Evolutionary conservation across 140 eudicot genomes (phyloP).

Genomic region (Stevia rebaudiana): DNA sequence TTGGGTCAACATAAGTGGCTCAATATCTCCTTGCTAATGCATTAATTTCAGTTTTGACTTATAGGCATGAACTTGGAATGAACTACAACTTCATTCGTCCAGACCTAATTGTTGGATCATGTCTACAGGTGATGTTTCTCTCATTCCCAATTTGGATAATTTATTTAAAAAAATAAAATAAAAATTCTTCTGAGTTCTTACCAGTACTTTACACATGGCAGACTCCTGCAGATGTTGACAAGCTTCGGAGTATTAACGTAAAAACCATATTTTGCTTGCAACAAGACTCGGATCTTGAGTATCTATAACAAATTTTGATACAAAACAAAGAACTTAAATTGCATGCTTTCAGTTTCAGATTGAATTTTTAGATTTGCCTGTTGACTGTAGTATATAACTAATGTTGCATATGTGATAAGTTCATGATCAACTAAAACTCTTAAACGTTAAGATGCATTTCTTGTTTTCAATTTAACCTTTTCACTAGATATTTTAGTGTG

Average conservation of each 20-base stretch:
- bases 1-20: neutral
- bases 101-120: constrained; percentile 88
- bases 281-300: constrained; percentile 93
- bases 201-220: constrained; percentile 29
- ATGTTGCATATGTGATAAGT: neutral
- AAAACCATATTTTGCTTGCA: constrained; percentile 90
- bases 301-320: constrained; percentile 40
- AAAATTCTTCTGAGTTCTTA: constrained; percentile 5
- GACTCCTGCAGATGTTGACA: constrained; percentile 91
- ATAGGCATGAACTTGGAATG: constrained; percentile 96
- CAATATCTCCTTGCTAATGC: constrained; percentile 13
- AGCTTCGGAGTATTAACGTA: constrained; percentile 72
- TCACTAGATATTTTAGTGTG: constrained; percentile 76
- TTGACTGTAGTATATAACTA: neutral
- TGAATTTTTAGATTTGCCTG: neutral
- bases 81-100: constrained; percentile 93
- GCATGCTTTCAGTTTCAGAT: constrained; percentile 2
- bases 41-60: constrained; percentile 64
- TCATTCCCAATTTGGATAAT: neutral
- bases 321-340: neutral
- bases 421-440: constrained; percentile 3
- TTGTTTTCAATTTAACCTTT: constrained; percentile 37
- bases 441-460: neutral
- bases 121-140: constrained; percentile 75
- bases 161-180: neutral